Conservation (phyloP, 148 eudicot genomes). For the Cornus florida region DNA sequence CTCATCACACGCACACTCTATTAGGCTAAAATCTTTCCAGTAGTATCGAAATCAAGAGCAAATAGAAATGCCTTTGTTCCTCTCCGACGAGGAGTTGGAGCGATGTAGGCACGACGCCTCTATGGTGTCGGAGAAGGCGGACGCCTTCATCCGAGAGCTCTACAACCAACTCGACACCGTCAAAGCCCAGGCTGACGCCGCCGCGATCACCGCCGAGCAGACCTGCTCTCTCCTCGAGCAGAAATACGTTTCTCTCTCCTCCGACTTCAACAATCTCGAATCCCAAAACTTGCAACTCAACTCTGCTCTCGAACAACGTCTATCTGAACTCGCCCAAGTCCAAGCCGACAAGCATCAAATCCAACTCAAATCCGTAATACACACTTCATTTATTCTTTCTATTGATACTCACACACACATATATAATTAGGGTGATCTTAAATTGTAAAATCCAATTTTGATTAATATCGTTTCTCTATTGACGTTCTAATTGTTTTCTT, state of each 20-base stretch:
- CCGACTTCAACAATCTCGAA: slow-evolving; percentile 56
- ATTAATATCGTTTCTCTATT: neutral
- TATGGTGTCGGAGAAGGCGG: slow-evolving; percentile 78
- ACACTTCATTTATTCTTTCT: neutral
- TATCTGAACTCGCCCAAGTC: slow-evolving; percentile 54
- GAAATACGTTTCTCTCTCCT: slow-evolving; percentile 67
- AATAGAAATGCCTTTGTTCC: slow-evolving; percentile 62
- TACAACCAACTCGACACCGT: slow-evolving; percentile 63
- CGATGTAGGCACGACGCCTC: slow-evolving; percentile 49
- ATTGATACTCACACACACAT: too few relatives aligned
- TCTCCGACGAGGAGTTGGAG: slow-evolving; percentile 73
- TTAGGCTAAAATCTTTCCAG: too few relatives aligned
- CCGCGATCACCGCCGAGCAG: slow-evolving; percentile 87
- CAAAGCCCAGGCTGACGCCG: slow-evolving; percentile 80
- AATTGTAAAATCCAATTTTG: too few relatives aligned
- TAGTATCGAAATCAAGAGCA: neutral
- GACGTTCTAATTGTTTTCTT: slow-evolving; percentile 6
- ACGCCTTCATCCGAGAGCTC: slow-evolving; percentile 54
- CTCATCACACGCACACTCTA: too few relatives aligned
- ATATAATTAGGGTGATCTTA: neutral
- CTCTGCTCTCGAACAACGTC: slow-evolving; percentile 37
- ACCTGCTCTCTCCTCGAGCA: slow-evolving; percentile 85
- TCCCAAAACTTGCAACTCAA: slow-evolving; percentile 44
- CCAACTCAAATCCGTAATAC: slow-evolving; percentile 52
- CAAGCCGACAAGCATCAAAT: slow-evolving; percentile 76